These are phyloP conservation scores for Lignosus rhinocerotis DNA, from an alignment of 1,284 basidiomycete species.

Conservation along the genomic window DNA sequence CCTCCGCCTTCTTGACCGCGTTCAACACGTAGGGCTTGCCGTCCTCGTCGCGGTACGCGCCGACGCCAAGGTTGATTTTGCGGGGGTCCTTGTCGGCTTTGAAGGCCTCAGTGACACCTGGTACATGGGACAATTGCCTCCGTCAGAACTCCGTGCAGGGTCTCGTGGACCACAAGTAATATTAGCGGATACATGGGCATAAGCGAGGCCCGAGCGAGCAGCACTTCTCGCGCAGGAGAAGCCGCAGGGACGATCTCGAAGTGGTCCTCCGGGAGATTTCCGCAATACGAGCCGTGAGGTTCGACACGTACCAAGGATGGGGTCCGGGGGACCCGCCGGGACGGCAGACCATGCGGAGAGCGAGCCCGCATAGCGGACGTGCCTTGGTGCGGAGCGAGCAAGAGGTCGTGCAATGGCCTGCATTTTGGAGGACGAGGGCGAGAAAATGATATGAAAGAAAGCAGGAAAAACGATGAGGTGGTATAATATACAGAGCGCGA, in stretches of 20 bases:
- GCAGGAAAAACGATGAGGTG: slow-evolving; percentile 10
- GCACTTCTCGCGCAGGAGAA: slow-evolving; percentile 2
- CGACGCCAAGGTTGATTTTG: slow-evolving; percentile 98
- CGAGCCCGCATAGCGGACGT: slow-evolving; percentile 35
- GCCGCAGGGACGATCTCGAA: slow-evolving; percentile 4
- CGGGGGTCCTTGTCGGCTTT: slow-evolving; percentile 89
- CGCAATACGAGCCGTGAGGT: slow-evolving; percentile 5
- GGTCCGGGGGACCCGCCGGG: slow-evolving; percentile 87
- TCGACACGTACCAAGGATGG: slow-evolving; percentile 78
- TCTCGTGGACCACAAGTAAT: slow-evolving; percentile 9
- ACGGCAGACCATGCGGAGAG: slow-evolving; percentile 85
- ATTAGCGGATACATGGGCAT: neutral
- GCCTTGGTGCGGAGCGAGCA: slow-evolving; percentile 32
- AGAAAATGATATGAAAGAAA: slow-evolving; percentile 12
- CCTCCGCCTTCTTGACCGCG: slow-evolving; percentile 93
- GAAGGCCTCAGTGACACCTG: slow-evolving; percentile 91
- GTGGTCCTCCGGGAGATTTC: slow-evolving; percentile 11
- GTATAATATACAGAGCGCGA: slow-evolving; percentile 13
- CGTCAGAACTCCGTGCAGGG: slow-evolving; percentile 6
- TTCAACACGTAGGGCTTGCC: slow-evolving; percentile 96
- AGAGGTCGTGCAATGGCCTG: slow-evolving; percentile 38
- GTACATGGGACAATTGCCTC: neutral
- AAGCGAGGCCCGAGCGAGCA: neutral
- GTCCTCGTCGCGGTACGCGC: slow-evolving; percentile 90
- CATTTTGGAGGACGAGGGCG: slow-evolving; percentile 29